Base-by-base conservation (phyloP, 306 rosid species). In the Vigna angularis region DNA sequence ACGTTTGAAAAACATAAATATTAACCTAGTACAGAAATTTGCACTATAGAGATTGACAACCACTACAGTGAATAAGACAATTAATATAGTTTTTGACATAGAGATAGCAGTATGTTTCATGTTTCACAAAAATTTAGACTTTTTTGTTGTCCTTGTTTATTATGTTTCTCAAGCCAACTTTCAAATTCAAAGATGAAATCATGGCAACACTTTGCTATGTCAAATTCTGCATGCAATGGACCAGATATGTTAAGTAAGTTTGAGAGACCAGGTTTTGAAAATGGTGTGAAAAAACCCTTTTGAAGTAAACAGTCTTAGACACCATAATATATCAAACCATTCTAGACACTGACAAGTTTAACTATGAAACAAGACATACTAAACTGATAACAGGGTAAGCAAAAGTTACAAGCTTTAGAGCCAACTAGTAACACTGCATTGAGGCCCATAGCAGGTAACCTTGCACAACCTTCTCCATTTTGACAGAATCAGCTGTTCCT, bases 381-480 rank as follows among this genome's bases (percentile, higher is more conserved):
- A 57, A 73, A 74, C 55, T 28, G 34, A 86, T 32, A 24, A 77
- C 58, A 45, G 32, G 70, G 64, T 72, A 42, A 87, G 49, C 44
- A 62, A 83, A 75, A 82, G 68, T 44, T 79, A 64, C 22, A 18
- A 66, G 55, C 57, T 63, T 58, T 45, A 22, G 63, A 83, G 77
- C 75, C 59, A 73, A 38, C 70, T 76, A 5, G 22, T 68, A 52
- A 62, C 58, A 44, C 51, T 79, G 30, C 66, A 79, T 73, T 56
- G n/a, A 71, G 71, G 85, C 47, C 9, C 51, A 72, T 63, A 28
- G 16, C 62, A 6, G 51, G 26, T 34, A 74, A 57, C 51, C 74
- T 79, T 75, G 40, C 47, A 51, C 18, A 40, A 48, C 74, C n/a
- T 70, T 53, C 34, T 81, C 52, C 74, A 73, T 55, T 38, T 66